These are phyloP conservation scores for Borealophlyctis nickersoniae DNA, from an alignment of 192 early-diverging fungal species.

Conservation along the genomic window DNA sequence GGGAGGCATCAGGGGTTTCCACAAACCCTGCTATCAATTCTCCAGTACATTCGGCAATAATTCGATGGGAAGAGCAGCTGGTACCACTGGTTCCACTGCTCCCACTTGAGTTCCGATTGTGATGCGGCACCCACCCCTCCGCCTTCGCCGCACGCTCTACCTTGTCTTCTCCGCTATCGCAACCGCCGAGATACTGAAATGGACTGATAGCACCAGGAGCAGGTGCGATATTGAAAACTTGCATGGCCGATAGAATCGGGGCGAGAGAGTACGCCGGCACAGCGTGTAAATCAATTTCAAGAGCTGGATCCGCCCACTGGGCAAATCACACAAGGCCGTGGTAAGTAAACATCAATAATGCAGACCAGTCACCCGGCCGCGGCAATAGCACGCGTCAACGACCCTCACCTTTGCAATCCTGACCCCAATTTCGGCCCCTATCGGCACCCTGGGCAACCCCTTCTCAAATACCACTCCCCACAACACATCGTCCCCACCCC, in stretches of 20 bases:
- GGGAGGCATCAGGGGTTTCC: background rate
- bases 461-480: conserved; percentile 74
- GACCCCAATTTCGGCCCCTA: conserved; percentile 23
- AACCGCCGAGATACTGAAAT: too few relatives aligned
- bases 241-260: conserved; percentile 38
- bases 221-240: conserved; percentile 48
- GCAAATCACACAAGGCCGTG: background rate
- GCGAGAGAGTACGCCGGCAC: conserved; percentile 28
- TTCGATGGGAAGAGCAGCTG: too few relatives aligned
- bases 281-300: conserved; percentile 24
- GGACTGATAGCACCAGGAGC: conserved; percentile 12
- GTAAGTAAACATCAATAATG: too few relatives aligned
- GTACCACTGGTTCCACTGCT: too few relatives aligned
- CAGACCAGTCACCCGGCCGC: background rate
- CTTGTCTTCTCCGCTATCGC: too few relatives aligned
- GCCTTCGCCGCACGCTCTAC: too few relatives aligned
- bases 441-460: conserved; percentile 49
- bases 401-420: conserved; percentile 36
- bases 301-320: conserved; percentile 41
- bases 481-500: conserved; percentile 57
- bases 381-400: background rate
- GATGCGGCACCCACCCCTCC: too few relatives aligned
- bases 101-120: too few relatives aligned
- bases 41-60: too few relatives aligned
- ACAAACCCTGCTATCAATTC: too few relatives aligned